Conservation (phyloP, 306 rosid species). For the Trichosanthes cucumerina region DNA sequence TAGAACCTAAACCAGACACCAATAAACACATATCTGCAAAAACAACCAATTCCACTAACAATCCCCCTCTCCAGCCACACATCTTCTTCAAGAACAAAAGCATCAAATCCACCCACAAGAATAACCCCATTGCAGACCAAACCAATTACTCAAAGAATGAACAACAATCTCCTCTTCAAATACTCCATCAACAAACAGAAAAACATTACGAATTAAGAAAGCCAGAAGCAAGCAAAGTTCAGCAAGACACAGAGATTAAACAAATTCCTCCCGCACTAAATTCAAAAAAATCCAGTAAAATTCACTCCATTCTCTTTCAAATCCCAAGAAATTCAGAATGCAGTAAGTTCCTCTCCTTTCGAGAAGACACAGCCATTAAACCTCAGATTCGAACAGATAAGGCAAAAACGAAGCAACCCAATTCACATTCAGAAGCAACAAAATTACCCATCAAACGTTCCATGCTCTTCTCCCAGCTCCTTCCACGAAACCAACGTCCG, state of each 20-base stretch:
- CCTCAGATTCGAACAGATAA: conserved; percentile 8
- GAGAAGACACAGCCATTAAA: conserved; percentile 18
- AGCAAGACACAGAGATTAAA: not conserved
- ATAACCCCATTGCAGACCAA: conserved; percentile 28
- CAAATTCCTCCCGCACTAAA: conserved; percentile 2
- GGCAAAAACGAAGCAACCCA: conserved; percentile 1
- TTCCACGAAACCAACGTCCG: not conserved
- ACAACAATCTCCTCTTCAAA: not conserved
- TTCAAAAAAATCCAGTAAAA: not conserved
- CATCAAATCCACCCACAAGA: conserved; percentile 17
- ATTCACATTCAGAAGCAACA: conserved; percentile 11
- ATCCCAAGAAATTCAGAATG: conserved; percentile 4
- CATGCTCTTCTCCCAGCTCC: not conserved
- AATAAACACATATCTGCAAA: conserved; percentile 32
- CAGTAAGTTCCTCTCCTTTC: conserved; percentile 3
- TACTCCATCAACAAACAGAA: not conserved
- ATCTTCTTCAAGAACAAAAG: conserved; percentile 28
- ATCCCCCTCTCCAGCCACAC: conserved; percentile 24
- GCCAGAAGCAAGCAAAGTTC: not conserved
- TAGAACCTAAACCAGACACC: conserved; percentile 74
- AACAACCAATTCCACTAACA: conserved; percentile 24
- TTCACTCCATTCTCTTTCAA: not conserved
- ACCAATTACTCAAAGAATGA: conserved; percentile 1
- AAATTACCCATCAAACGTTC: not conserved
- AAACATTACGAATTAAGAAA: not conserved